Percentiles rank a stretch among this genome's conserved stretches.
Evolutionary conservation across 371 early-diverging fungal genomes (phyloP).

Genomic region (Ordospora pajunii): DNA sequence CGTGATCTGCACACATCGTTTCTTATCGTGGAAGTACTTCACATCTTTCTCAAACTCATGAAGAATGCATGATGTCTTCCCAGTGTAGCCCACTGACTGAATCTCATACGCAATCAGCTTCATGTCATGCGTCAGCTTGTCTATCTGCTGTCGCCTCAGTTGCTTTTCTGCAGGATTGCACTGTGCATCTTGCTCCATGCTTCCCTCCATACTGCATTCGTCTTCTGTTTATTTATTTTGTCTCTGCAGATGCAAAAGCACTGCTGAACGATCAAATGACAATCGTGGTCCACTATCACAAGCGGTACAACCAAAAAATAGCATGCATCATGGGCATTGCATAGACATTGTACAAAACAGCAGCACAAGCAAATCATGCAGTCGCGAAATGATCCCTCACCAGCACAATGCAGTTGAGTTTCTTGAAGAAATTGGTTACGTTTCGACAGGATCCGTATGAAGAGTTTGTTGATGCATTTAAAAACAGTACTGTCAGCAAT

Average conservation of each 20-base stretch:
- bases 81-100: neutral
- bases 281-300: no score
- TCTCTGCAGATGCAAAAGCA: no score
- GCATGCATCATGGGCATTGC: no score
- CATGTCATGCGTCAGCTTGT: neutral
- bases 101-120: neutral
- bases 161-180: neutral
- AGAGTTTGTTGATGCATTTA: neutral
- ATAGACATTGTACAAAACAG: no score
- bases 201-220: no score
- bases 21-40: neutral
- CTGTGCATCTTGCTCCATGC: no score
- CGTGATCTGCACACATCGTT: neutral
- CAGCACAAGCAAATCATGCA: no score
- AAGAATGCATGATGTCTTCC: neutral
- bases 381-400: no score
- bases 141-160: neutral
- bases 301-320: no score
- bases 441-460: neutral
- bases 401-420: neutral
- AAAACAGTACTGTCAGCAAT: neutral
- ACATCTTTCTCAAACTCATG: neutral
- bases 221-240: no score
- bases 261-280: no score
- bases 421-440: neutral